These are phyloP conservation scores for Pythium aquatile DNA, from an alignment of 352 stramenopile species.

Conservation along the genomic window DNA sequence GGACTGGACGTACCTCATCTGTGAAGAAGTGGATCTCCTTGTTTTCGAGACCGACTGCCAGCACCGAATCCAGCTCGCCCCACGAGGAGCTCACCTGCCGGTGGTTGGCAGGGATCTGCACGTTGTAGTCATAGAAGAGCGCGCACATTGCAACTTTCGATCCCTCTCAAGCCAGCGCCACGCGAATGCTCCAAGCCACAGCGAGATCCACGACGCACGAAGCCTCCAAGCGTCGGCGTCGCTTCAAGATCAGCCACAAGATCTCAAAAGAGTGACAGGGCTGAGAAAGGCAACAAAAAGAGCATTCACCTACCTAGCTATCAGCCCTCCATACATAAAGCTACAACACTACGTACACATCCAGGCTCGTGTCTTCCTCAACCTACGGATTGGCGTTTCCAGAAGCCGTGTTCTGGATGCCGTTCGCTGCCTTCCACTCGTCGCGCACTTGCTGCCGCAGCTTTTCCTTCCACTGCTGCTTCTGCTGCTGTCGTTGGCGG, in stretches of 20 bases:
- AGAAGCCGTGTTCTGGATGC: neutral
- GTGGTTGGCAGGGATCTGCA: conserved; percentile 59
- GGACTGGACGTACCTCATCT: conserved; percentile 60
- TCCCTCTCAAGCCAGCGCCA: neutral
- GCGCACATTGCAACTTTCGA: conserved; percentile 33
- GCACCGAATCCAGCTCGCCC: conserved; percentile 79
- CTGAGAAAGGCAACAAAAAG: neutral
- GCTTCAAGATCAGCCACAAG: neutral
- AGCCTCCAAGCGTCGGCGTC: neutral
- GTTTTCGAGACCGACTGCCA: conserved; percentile 83
- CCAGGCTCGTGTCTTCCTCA: no score
- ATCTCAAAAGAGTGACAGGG: neutral
- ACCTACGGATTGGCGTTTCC: neutral
- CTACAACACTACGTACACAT: neutral
- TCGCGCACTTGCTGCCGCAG: conserved; percentile 20
- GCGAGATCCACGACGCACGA: neutral
- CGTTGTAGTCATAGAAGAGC: conserved; percentile 85
- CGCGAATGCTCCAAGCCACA: neutral
- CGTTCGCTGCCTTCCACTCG: conserved; percentile 9
- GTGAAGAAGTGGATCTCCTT: conserved; percentile 89
- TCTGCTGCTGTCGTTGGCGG: conserved; percentile 33
- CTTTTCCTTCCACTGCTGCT: conserved; percentile 26
- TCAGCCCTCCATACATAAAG: no score
- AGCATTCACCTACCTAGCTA: neutral
- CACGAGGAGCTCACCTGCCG: conserved; percentile 76